phyloP scores from a whole-genome alignment of 2,329 filamentous ascomycete species.

The Ophiostoma fasciatum region DNA sequence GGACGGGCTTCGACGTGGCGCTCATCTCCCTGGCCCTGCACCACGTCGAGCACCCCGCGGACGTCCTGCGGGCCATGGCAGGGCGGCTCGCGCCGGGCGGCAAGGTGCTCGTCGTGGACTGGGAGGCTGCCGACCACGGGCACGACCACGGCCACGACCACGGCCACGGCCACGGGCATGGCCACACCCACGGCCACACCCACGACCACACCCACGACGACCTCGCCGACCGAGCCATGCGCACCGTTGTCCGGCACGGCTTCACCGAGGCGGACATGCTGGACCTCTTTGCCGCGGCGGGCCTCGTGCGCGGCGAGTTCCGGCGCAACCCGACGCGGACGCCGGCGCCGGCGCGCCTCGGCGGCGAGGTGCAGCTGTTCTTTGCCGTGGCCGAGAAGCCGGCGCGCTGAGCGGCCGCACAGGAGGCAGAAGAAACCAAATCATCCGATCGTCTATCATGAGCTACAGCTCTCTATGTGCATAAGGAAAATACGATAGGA shows the following conservation, averaged over 20 bases:
- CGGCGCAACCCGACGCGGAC: neutral
- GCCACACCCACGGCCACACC: neutral
- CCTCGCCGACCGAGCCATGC: neutral
- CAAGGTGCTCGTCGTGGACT: slow-evolving; percentile 12
- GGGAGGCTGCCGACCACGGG: neutral
- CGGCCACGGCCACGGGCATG: neutral
- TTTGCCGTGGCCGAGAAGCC: slow-evolving; percentile 4
- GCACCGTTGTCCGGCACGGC: slow-evolving; percentile 6
- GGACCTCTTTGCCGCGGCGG: slow-evolving; percentile 5
- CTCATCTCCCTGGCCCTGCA: slow-evolving; percentile 13
- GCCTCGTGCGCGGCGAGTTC: slow-evolving; percentile 5
- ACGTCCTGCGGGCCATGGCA: slow-evolving; percentile 7
- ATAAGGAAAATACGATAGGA: too few species aligned
- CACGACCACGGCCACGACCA: neutral
- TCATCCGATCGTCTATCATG: too few species aligned
- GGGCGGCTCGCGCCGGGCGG: slow-evolving; percentile 11
- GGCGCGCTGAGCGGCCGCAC: too few species aligned
- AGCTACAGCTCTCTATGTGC: too few species aligned
- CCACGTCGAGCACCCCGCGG: slow-evolving; percentile 11
- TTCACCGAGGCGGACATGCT: slow-evolving; percentile 9
- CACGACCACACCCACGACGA: neutral
- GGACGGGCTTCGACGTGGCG: slow-evolving; percentile 10
- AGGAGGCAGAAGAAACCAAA: too few species aligned
- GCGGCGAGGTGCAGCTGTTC: slow-evolving; percentile 3
- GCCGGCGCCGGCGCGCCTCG: neutral